Conservation (phyloP, 2,329 filamentous ascomycete genomes). For the Orbilia ellipsospora region DNA sequence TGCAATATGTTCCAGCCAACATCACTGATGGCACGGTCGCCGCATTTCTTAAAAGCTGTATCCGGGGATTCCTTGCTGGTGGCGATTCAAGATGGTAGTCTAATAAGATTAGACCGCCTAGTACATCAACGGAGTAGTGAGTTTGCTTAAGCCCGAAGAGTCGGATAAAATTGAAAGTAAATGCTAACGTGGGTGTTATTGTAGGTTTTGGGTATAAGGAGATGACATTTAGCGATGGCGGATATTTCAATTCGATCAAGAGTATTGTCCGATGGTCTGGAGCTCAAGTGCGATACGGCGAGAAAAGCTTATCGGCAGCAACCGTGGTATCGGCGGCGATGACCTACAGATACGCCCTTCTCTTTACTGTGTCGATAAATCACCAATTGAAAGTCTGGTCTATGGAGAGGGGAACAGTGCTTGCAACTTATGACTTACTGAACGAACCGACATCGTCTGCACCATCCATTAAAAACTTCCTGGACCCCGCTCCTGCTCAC, state of each 20-base stretch:
- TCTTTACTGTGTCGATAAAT: constrained; percentile 87
- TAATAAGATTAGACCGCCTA: constrained; percentile 75
- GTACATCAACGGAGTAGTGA: constrained; percentile 35
- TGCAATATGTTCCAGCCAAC: constrained; percentile 79
- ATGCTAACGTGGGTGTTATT: constrained; percentile 26
- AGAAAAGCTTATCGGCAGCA: constrained; percentile 57
- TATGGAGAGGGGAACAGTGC: constrained; percentile 79
- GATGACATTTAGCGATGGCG: constrained; percentile 59
- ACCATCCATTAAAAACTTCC: constrained; percentile 58
- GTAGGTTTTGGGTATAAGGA: constrained; percentile 49
- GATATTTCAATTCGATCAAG: constrained; percentile 58
- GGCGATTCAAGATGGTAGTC: constrained; percentile 80
- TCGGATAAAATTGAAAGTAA: neutral
- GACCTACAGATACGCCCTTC: constrained; percentile 61
- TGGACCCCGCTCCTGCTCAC: constrained; percentile 58
- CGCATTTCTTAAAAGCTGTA: constrained; percentile 82
- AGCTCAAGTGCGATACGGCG: constrained; percentile 57
- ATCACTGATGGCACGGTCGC: constrained; percentile 78
- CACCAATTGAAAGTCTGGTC: constrained; percentile 93
- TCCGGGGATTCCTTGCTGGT: constrained; percentile 79
- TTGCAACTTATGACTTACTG: constrained; percentile 81
- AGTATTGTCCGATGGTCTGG: constrained; percentile 58
- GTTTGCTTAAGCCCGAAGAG: constrained; percentile 6
- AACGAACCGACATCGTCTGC: constrained; percentile 64
- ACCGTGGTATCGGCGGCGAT: constrained; percentile 58